A percentile compares a stretch with the other conserved stretches of the same genome.
phyloP scores from a whole-genome alignment of 2,329 filamentous ascomycete species.

The Orbilia brochopaga region DNA sequence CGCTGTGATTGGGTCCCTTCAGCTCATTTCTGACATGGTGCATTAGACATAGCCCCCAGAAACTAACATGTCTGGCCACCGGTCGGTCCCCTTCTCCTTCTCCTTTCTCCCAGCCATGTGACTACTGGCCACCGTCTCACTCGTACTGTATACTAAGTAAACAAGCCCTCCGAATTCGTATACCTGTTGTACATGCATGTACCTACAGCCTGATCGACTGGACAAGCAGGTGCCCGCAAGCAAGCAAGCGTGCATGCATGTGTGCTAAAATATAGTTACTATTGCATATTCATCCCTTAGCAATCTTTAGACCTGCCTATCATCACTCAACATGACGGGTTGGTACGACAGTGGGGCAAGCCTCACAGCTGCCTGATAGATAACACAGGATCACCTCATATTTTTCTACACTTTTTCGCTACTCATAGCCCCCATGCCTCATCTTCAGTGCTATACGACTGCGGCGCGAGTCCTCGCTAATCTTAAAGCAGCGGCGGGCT shows the following conservation, averaged over 20 bases:
- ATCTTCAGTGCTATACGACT: neutral
- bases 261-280: neutral
- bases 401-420: neutral
- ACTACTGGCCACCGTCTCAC: conserved; percentile 5
- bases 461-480: conserved; percentile 1
- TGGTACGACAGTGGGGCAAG: neutral
- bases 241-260: too few relatives aligned
- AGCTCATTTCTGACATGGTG: conserved; percentile 50
- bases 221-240: too few relatives aligned
- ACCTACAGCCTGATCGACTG: too few relatives aligned
- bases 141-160: neutral
- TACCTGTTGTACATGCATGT: neutral
- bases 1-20: conserved; percentile 45
- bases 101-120: conserved; percentile 35
- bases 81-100: neutral
- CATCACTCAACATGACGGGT: neutral
- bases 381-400: neutral
- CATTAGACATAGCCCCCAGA: conserved; percentile 49
- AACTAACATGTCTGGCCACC: conserved; percentile 33
- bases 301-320: conserved; percentile 2
- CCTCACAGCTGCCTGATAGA: neutral
- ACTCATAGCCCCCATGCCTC: neutral
- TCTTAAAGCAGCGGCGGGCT: neutral
- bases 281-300: conserved; percentile 9
- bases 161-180: neutral